These are phyloP conservation scores for Pelargonium fulgidum DNA, from an alignment of 441 rosid genomes.

Conservation along the genomic window DNA sequence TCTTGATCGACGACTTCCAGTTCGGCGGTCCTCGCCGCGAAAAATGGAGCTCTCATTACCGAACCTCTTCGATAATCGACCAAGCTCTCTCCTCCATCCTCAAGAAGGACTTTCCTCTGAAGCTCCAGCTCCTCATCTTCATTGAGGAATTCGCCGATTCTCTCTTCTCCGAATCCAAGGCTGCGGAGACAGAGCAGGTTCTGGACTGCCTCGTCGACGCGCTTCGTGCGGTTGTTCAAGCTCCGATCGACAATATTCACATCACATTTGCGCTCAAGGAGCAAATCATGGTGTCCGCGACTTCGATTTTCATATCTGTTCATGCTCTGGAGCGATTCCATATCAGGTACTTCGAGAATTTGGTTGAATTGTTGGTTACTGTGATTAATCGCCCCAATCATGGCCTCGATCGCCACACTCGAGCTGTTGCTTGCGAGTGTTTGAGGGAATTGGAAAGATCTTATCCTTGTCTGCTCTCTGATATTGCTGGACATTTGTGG, in stretches of 20 bases:
- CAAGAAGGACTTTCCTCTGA: conserved; percentile 57
- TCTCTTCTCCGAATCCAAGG: conserved; percentile 31
- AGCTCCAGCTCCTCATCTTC: conserved; percentile 60
- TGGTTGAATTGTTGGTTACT: conserved; percentile 59
- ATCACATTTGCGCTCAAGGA: conserved; percentile 55
- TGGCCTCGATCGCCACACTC: conserved; percentile 68
- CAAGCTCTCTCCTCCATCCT: conserved; percentile 54
- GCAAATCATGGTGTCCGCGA: conserved; percentile 64
- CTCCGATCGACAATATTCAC: conserved; percentile 50
- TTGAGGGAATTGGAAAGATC: conserved; percentile 67
- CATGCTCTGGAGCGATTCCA: conserved; percentile 35
- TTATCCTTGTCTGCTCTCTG: conserved; percentile 70
- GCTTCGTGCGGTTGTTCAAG: conserved; percentile 53
- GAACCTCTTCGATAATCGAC: conserved; percentile 37
- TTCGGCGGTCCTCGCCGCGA: conserved; percentile 46
- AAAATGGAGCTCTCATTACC: conserved; percentile 38
- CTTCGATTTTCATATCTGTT: conserved; percentile 54
- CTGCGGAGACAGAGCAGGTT: conserved; percentile 18
- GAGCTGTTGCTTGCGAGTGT: conserved; percentile 82
- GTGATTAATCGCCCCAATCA: conserved; percentile 84
- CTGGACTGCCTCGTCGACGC: conserved; percentile 57
- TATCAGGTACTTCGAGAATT: conserved; percentile 34
- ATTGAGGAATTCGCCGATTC: conserved; percentile 56
- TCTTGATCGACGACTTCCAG: conserved; percentile 66
- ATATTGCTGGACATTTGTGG: conserved; percentile 74